Evolutionary conservation across 2,329 filamentous ascomycete genomes (phyloP), one percentile per base, ranked within the genome.

Genomic region (Paecilomyces formosus): DNA sequence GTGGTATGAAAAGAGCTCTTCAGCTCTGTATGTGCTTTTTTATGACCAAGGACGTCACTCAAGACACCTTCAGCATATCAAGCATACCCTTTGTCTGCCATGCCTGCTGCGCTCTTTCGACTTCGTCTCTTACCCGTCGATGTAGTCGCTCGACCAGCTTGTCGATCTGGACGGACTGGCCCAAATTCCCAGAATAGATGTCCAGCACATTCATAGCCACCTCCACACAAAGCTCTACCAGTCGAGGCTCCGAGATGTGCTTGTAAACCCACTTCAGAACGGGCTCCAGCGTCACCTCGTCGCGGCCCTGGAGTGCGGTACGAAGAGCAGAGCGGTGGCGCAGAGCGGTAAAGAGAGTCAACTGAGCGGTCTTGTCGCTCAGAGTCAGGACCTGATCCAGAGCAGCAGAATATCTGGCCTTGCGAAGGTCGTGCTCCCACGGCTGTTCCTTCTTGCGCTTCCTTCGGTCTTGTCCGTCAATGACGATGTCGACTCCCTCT

Each of bases 81-180:
- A 97, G 76, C 92, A 97, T 97, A 1, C 93, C 94, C 64, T 84
- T 84, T 11, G 90, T 92, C 75, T 89, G 86, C 65, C 85, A 87
- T 1, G 93, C 92, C 69, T 89, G 82, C 75, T 96, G 89, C 22
- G 91, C 90, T 68, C 88, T 86, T 73, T 95, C 90, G 11, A 92
- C 88, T 72, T 94, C 90, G 49, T 83, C 78, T 62, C 85, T 82
- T 21, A 97, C 93, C 45, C 87, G 81, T 53, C 82, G 78, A 70
- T 88, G 85, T 62, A 97, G 78, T 54, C 80, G 80, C 65, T 84
- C 81, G 67, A 97, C 86, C 54, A 87, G 81, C 55, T 81, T 80
- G 61, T 90, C 86, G 58, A 97, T 82, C 71, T 89, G 86, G 6
- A 84, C 81, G 35, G 88, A 92, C 55, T 86, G 85, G 1, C 85